These are phyloP conservation scores for Juglanconis oblonga DNA, from an alignment of 2,329 filamentous ascomycete genomes.

Conservation along the genomic window DNA sequence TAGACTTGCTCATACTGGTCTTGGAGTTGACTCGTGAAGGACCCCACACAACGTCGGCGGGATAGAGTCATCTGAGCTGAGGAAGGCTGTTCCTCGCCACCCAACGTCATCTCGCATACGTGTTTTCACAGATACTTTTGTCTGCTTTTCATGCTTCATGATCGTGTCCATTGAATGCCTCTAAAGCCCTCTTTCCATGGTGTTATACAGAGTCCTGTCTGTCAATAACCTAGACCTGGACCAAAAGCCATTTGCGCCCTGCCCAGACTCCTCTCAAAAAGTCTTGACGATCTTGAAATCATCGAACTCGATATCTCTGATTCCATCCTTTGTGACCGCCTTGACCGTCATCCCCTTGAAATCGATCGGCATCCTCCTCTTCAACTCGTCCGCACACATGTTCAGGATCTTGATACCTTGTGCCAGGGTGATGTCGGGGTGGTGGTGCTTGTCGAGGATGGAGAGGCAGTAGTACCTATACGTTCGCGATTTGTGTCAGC, in stretches of 20 bases:
- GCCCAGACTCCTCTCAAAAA: constrained; percentile 39
- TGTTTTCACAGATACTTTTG: neutral
- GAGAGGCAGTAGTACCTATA: constrained; percentile 92
- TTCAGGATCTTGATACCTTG: constrained; percentile 88
- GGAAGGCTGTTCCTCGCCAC: constrained; percentile 2
- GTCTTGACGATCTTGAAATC: constrained; percentile 70
- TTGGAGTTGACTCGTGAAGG: neutral
- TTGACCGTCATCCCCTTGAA: constrained; percentile 98
- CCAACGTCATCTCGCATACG: constrained; percentile 15
- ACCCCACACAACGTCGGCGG: neutral
- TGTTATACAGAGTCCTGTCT: constrained; percentile 25
- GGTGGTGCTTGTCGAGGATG: constrained; percentile 97
- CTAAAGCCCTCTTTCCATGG: constrained; percentile 16
- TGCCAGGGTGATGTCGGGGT: constrained; percentile 85
- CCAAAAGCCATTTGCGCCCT: constrained; percentile 7
- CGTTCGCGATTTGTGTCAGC: constrained; percentile 22
- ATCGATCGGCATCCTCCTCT: constrained; percentile 93
- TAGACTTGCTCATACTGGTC: too few relatives aligned
- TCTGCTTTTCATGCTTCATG: constrained; percentile 2
- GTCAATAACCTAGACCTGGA: neutral
- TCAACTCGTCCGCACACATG: constrained; percentile 96
- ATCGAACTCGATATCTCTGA: constrained; percentile 80
- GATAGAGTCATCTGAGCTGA: neutral
- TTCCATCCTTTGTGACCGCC: constrained; percentile 90
- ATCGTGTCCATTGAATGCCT: constrained; percentile 14